Evolutionary conservation across 2,329 filamentous ascomycete species (phyloP), one percentile per base, ranked within the genome.

Genomic region (Aspergillus ochraceoroseus): DNA sequence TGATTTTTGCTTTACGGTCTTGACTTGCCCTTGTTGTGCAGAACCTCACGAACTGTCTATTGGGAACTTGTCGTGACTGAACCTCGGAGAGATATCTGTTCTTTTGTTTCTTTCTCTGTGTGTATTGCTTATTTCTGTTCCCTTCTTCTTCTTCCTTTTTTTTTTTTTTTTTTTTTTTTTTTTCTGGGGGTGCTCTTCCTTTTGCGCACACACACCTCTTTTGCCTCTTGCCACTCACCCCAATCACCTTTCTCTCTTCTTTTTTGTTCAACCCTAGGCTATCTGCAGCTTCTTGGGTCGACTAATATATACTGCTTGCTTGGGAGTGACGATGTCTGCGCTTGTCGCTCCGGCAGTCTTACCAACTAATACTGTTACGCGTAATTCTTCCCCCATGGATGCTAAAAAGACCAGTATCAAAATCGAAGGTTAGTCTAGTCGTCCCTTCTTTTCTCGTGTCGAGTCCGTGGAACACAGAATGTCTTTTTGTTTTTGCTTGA

Each of bases 331-430:
- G 46, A 68, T 68, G 65, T 66, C 66, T 55, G 62, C 65, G 52
- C 60, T 59, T 30, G 62, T 68, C 45, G 62, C 63, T 49, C 54
- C 60, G 40, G 58, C 59, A 40, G 54, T 55, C 33, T 61, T 51
- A 48, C 32, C 46, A 19, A 37, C 46, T 47, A 53, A 54, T 48
- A 49, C 59, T 36, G 53, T 44, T 34, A 55, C 50, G 46, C 58
- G 56, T 44, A 63, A 62, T 43, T 57, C 65, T 40, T 63, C 65
- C 36, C 58, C 65, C 51, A 68, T 70, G 64, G 68, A 70, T 48
- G 56, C 60, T 40, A 68, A 68, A 51, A 68, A 65, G 48, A 57
- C 56, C 38, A 50, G 50, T 20, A 41, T 61, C 38, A 61, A 68
- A 42, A 54, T 56, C 51, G 64, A 68, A 62, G 64, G 68, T 70